Evolutionary conservation across 805 yeast genomes (phyloP), one percentile per base, ranked within the genome.

Genomic region (Cyberlindnera xishuangbannaensis): DNA sequence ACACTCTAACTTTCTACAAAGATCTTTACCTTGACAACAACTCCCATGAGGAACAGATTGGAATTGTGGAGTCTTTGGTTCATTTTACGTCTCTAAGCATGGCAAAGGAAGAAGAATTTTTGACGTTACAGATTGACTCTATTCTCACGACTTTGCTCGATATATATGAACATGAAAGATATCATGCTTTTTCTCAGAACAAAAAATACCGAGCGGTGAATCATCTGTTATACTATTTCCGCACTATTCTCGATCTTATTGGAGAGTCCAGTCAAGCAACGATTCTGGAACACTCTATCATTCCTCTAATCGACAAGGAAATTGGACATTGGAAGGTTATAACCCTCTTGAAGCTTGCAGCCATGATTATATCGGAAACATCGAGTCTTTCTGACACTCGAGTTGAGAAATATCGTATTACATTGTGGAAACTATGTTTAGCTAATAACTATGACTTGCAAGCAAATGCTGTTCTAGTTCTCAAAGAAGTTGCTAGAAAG

Each of bases 361-460:
- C 43, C 0, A 52, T 57, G 16, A 49, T 71, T 1, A 56, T 64
- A 21, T 33, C 45, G 1, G 55, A 53, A 10, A 26, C 50, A 2
- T 43, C 46, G 11, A 40, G 31, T 16, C 25, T 51, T 27, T 43
- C 54, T 8, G 48, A 40, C 12, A 36, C 38, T 12, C 50, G 50
- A 15, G 37, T 48, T n/a, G 55, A 50, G 27, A 37, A 36, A 16
- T 48, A 43, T 16, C 50, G 53, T 13, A 50, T 52, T n/a, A 33
- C 39, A 15, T 39, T 73, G 2, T 48, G 65, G 33, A 53, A 55
- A 15, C 45, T 73, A 7, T 53, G 66, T 22, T 51, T 59, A 7
- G 56, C 64, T 25, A 58, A 59, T 18, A 61, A 60, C 18, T 65
- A 62, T 33, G 57, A 58, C 22, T 48, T 69, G 6, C 61, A 78